Evolutionary conservation across 441 rosid genomes (phyloP).

Genomic region (Pelargonium myrrhifolium): DNA sequence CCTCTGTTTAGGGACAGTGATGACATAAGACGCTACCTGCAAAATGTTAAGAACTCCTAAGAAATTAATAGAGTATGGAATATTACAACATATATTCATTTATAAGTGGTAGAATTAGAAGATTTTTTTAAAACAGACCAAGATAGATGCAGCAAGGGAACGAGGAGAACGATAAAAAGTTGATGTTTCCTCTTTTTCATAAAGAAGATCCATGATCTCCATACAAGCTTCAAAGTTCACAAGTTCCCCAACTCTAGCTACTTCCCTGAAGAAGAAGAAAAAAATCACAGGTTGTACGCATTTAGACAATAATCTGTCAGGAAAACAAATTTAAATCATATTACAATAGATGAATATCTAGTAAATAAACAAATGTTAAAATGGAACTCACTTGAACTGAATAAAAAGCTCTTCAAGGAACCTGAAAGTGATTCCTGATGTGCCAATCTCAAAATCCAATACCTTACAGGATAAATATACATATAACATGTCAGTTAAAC

Average conservation of each 20-base stretch:
- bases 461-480: slow-evolving; percentile 27
- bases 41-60: slow-evolving; percentile 19
- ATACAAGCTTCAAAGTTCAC: slow-evolving; percentile 64
- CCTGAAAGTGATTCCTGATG: slow-evolving; percentile 42
- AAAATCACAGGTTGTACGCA: background rate
- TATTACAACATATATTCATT: background rate
- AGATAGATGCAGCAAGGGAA: slow-evolving; percentile 62
- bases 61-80: slow-evolving; percentile 3
- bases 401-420: slow-evolving; percentile 50
- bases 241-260: slow-evolving; percentile 59
- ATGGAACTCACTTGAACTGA: slow-evolving; percentile 48
- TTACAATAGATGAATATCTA: background rate
- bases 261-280: slow-evolving; percentile 34
- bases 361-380: background rate
- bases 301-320: slow-evolving; percentile 1
- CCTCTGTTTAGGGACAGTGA: slow-evolving; percentile 58
- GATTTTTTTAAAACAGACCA: slow-evolving; percentile 35
- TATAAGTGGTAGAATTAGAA: slow-evolving; percentile 6
- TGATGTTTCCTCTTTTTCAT: slow-evolving; percentile 60
- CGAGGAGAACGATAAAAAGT: slow-evolving; percentile 41
- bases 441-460: slow-evolving; percentile 61
- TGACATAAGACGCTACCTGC: slow-evolving; percentile 65
- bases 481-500: background rate
- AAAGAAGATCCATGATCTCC: slow-evolving; percentile 86
- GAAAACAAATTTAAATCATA: slow-evolving; percentile 7